phyloP scores from a whole-genome alignment of 2,329 filamentous ascomycete species.

The Bipolaris cookei region DNA sequence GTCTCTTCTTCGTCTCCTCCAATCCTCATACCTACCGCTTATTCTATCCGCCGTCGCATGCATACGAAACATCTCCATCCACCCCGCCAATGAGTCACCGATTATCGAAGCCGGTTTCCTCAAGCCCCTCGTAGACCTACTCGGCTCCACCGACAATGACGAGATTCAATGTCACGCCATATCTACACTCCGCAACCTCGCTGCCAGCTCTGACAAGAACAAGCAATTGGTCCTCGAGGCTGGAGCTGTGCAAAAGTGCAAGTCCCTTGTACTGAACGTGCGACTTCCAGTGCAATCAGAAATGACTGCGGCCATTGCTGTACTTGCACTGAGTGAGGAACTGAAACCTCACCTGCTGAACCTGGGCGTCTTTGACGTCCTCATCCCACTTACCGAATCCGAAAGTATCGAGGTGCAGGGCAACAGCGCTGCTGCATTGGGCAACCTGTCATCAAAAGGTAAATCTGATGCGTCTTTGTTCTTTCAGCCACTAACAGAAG shows the following conservation, averaged over 20 bases:
- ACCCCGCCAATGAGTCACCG: constrained; percentile 95
- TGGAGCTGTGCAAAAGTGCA: constrained; percentile 97
- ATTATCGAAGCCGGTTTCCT: constrained; percentile 98
- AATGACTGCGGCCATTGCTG: constrained; percentile 99
- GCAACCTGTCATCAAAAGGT: constrained; percentile 98
- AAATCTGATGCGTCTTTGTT: constrained; percentile 23
- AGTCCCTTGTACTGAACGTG: constrained; percentile 91
- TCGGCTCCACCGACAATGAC: constrained; percentile 95
- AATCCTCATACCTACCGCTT: constrained; percentile 93
- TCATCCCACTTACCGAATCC: constrained; percentile 94
- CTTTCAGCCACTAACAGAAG: constrained; percentile 34
- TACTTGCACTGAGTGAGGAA: constrained; percentile 92
- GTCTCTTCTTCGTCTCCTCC: constrained; percentile 84
- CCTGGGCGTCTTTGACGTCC: constrained; percentile 91
- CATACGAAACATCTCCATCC: constrained; percentile 98
- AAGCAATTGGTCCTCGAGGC: constrained; percentile 97
- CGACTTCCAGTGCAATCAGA: constrained; percentile 95
- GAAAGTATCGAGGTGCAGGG: constrained; percentile 97
- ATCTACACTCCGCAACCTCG: constrained; percentile 91
- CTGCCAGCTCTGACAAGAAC: constrained; percentile 95
- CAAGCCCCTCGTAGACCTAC: constrained; percentile 87
- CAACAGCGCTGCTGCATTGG: constrained; percentile 93
- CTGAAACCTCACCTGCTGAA: constrained; percentile 90
- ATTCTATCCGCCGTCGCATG: constrained; percentile 97
- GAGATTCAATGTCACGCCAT: constrained; percentile 99